Percentiles rank a stretch among this genome's conserved stretches.
These are phyloP conservation scores for Mayamaea pseudoterrestris DNA, from an alignment of 108 stramenopile species.

Conservation along the genomic window DNA sequence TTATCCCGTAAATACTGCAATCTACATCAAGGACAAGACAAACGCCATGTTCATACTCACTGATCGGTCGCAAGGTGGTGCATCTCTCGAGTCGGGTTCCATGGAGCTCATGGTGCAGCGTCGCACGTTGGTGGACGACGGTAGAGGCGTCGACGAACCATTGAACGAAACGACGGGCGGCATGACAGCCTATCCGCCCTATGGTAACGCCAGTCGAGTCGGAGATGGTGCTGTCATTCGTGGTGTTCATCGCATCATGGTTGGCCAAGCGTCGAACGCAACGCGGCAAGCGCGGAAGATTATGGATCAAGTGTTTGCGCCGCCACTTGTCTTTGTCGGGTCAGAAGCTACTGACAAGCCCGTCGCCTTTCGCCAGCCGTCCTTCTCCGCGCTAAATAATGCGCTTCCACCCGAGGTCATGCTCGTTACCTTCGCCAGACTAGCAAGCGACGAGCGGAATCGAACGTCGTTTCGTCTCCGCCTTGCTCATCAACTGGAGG, in stretches of 20 bases:
- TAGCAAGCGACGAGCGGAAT: constrained; percentile 3
- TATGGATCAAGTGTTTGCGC: constrained; percentile 73
- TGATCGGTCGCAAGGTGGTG: constrained; percentile 86
- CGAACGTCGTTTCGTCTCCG: constrained; percentile 37
- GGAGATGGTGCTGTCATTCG: constrained; percentile 76
- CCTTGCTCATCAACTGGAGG: constrained; percentile 83
- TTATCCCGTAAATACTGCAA: constrained; percentile 91
- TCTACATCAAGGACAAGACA: constrained; percentile 65
- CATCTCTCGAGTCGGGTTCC: constrained; percentile 69
- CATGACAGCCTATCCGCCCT: constrained; percentile 68
- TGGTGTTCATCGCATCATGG: constrained; percentile 70
- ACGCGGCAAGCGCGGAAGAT: constrained; percentile 40
- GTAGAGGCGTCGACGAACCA: constrained; percentile 57
- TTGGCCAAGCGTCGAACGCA: constrained; percentile 37
- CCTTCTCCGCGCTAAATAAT: constrained; percentile 18
- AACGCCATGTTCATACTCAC: constrained; percentile 51
- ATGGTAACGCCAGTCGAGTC: constrained; percentile 63
- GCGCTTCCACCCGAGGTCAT: constrained; percentile 53
- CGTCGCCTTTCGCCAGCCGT: constrained; percentile 3
- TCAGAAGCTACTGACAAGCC: constrained; percentile 5
- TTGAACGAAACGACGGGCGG: constrained; percentile 76
- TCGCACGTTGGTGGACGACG: constrained; percentile 61
- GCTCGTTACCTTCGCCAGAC: constrained; percentile 41
- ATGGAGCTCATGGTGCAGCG: constrained; percentile 94
- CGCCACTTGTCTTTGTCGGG: constrained; percentile 55